phyloP scores from a whole-genome alignment of 352 stramenopile species.

The Phytophthora citrophthora region DNA sequence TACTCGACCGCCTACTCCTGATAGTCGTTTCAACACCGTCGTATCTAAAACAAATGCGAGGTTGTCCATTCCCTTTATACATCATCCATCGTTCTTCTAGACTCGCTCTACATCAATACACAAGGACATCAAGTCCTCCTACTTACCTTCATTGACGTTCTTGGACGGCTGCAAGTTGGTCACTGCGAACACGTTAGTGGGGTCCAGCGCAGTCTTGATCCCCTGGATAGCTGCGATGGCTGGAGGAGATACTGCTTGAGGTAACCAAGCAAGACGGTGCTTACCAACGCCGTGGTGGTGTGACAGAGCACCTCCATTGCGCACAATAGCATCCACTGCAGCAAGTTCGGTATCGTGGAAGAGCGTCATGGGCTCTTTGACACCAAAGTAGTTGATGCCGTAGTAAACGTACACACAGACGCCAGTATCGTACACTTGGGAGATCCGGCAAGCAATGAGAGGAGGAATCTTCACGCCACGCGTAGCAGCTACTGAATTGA shows the following conservation, averaged over 20 bases:
- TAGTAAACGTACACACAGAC: slow-evolving; percentile 97
- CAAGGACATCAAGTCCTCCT: slow-evolving; percentile 11
- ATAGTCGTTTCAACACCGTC: slow-evolving; percentile 22
- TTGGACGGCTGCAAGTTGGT: slow-evolving; percentile 71
- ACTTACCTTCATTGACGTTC: slow-evolving; percentile 7
- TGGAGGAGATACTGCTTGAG: slow-evolving; percentile 79
- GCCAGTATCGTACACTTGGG: slow-evolving; percentile 95
- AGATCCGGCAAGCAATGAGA: slow-evolving; percentile 93
- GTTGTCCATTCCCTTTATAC: slow-evolving; percentile 21
- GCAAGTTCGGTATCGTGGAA: slow-evolving; percentile 85
- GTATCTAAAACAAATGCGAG: slow-evolving; percentile 19
- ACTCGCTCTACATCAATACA: slow-evolving; percentile 12
- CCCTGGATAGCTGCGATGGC: slow-evolving; percentile 72
- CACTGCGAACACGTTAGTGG: slow-evolving; percentile 92
- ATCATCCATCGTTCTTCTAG: slow-evolving; percentile 13
- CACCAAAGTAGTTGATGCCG: slow-evolving; percentile 92
- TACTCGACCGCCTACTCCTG: neutral
- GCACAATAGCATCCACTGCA: slow-evolving; percentile 87
- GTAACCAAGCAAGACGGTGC: slow-evolving; percentile 87
- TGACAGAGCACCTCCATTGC: slow-evolving; percentile 91
- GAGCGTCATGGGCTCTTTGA: slow-evolving; percentile 78
- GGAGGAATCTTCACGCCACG: slow-evolving; percentile 73
- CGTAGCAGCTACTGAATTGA: slow-evolving; percentile 45
- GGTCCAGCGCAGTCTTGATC: slow-evolving; percentile 92
- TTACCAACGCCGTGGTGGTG: slow-evolving; percentile 97